Evolutionary conservation across 306 rosid genomes (phyloP), one percentile per base, ranked within the genome.

Genomic region (Lablab purpureus): DNA sequence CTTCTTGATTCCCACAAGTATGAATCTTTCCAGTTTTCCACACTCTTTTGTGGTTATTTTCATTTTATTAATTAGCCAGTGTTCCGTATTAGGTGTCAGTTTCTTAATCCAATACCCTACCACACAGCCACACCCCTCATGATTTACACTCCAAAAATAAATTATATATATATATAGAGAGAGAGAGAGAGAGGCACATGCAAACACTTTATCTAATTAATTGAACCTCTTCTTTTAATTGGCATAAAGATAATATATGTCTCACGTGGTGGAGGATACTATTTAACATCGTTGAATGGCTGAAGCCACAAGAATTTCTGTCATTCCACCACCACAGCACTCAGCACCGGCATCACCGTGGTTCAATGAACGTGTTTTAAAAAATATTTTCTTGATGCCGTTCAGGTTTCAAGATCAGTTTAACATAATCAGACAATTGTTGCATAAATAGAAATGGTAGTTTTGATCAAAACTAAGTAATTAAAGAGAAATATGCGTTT

Each of bases 1-100:
- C 28, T 75, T 81, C 85, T 74, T 74, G 84, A 73, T 80, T 73
- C 79, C 79, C 80, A 77, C 68, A 56, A 17, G 47, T 27, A 17
- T 73, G 49, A 23, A 66, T 71, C 63, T 49, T 49, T 27, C 79
- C 70, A 23, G 58, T 43, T 80, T 72, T 54, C 67, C 73, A 71
- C 49, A 37, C 58, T 81, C 84, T 15, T 41, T 30, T n/a, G 63
- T 28, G 75, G 34, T 63, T 64, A 80, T 49, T 34, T 49, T 17
- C 41, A 40, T 21, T 19, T 65, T 73, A 52, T 73, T 80, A 73
- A 80, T 65, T 54, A 66, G 34, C 71, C 75, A 14, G 32, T 13
- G 34, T 74, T 65, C 54, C 80, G 27, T 67, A 68, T 47, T 75
- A 67, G 64, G 72, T 56, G 80, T 81, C 76, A 75, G 56, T 67